Conservation (phyloP, 2,329 filamentous ascomycete species). For the Microsporum audouinii region DNA sequence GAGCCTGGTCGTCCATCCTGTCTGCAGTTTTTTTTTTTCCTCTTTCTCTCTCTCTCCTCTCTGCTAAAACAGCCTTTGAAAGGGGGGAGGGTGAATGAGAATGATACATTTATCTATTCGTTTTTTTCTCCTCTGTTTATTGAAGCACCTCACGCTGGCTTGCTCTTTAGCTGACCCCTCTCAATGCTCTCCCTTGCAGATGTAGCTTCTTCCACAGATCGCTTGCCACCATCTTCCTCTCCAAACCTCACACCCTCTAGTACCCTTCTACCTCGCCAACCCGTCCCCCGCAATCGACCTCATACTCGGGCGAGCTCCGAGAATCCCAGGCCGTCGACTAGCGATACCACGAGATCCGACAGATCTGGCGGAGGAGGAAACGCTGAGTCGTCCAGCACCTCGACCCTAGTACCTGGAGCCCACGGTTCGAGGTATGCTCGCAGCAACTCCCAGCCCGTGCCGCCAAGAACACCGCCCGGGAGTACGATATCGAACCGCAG, state of each 20-base stretch:
- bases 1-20: background rate
- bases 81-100: background rate
- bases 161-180: background rate
- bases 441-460: constrained; percentile 38
- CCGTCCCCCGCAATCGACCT: constrained; percentile 45
- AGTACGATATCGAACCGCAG: constrained; percentile 22
- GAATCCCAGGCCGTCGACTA: constrained; percentile 40
- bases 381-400: constrained; percentile 6
- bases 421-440: constrained; percentile 41
- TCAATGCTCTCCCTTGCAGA: constrained; percentile 4
- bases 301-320: constrained; percentile 63
- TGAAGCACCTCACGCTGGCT: background rate
- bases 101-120: background rate
- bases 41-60: background rate
- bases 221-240: constrained; percentile 29
- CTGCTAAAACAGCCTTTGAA: background rate
- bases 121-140: background rate
- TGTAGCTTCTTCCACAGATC: constrained; percentile 11
- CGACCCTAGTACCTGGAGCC: constrained; percentile 20
- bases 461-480: constrained; percentile 37
- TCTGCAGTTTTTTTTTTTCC: background rate
- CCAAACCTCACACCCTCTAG: constrained; percentile 48
- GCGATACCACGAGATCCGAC: constrained; percentile 8
- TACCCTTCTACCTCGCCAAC: constrained; percentile 47
- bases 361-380: constrained; percentile 8